These are phyloP conservation scores for Gardenia jasminoides DNA, from an alignment of 257 asterid species.

Conservation along the genomic window DNA sequence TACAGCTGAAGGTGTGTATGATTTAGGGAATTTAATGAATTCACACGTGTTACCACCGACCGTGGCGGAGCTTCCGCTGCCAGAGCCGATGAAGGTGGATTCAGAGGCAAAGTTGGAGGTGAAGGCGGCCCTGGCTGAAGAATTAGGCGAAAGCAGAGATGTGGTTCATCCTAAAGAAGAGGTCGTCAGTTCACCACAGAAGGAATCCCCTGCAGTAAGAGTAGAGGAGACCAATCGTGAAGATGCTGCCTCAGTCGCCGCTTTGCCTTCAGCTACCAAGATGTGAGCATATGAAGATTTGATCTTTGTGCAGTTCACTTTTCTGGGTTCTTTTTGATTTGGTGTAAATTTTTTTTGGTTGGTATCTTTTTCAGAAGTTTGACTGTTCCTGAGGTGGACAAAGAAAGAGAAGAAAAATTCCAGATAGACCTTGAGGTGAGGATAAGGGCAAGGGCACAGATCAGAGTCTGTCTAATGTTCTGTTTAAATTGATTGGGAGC, in stretches of 20 bases:
- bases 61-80: slow-evolving; percentile 13
- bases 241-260: slow-evolving; percentile 43
- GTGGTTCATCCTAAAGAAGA: slow-evolving; percentile 36
- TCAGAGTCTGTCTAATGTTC: not conserved
- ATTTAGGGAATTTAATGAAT: slow-evolving; percentile 36
- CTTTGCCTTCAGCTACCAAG: slow-evolving; percentile 35
- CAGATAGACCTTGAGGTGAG: slow-evolving; percentile 98
- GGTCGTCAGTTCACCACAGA: slow-evolving; percentile 46
- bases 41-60: slow-evolving; percentile 25
- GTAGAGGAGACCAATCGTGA: slow-evolving; percentile 36
- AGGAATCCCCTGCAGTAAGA: slow-evolving; percentile 43
- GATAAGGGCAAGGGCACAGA: not conserved
- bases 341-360: slow-evolving; percentile 7
- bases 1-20: slow-evolving; percentile 47
- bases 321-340: slow-evolving; percentile 5
- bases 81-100: slow-evolving; percentile 34
- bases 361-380: slow-evolving; percentile 42
- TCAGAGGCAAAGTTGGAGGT: slow-evolving; percentile 45
- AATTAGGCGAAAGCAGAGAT: slow-evolving; percentile 36
- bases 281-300: slow-evolving; percentile 45
- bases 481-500: not conserved
- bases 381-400: slow-evolving; percentile 37
- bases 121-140: slow-evolving; percentile 35
- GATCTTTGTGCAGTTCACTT: not conserved
- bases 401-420: slow-evolving; percentile 63